Evolutionary conservation across 2,329 filamentous ascomycete species (phyloP).

Genomic region (Aspergillus pseudoterreus): DNA sequence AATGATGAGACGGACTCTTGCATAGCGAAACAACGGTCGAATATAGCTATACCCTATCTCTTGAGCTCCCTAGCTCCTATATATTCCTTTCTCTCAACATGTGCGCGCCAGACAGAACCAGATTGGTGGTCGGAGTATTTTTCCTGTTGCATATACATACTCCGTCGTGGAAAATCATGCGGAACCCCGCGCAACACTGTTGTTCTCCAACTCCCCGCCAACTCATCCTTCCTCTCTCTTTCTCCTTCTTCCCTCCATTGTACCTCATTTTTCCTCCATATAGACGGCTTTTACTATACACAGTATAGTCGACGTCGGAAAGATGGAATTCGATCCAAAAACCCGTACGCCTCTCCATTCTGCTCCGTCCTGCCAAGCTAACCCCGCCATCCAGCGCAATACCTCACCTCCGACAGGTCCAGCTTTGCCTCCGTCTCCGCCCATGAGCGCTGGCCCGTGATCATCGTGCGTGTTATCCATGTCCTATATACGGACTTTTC

Average conservation of each 20-base stretch:
- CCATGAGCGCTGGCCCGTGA: constrained; percentile 86
- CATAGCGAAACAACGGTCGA: constrained; percentile 20
- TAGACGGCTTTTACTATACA: not conserved
- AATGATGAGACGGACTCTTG: constrained; percentile 19
- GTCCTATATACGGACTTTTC: not conserved
- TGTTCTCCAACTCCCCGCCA: not conserved
- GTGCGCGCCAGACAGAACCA: not conserved
- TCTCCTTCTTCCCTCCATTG: not conserved
- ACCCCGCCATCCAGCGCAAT: constrained; percentile 51
- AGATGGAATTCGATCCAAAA: constrained; percentile 73
- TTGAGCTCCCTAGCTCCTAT: not conserved
- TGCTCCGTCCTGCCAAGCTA: not conserved
- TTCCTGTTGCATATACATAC: too few relatives aligned
- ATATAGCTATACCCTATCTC: not conserved
- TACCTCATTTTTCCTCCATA: not conserved
- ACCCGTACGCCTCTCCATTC: constrained; percentile 53
- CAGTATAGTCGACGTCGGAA: not conserved
- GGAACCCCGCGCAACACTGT: not conserved
- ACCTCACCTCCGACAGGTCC: constrained; percentile 72
- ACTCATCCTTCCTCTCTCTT: not conserved
- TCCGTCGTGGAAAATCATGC: not conserved
- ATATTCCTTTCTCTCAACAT: not conserved
- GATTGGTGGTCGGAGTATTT: not conserved
- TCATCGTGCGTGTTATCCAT: constrained; percentile 61
- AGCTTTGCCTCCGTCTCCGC: constrained; percentile 88